phyloP scores from a whole-genome alignment of 306 rosid genomes.

The Pterocarpus macrocarpus region DNA sequence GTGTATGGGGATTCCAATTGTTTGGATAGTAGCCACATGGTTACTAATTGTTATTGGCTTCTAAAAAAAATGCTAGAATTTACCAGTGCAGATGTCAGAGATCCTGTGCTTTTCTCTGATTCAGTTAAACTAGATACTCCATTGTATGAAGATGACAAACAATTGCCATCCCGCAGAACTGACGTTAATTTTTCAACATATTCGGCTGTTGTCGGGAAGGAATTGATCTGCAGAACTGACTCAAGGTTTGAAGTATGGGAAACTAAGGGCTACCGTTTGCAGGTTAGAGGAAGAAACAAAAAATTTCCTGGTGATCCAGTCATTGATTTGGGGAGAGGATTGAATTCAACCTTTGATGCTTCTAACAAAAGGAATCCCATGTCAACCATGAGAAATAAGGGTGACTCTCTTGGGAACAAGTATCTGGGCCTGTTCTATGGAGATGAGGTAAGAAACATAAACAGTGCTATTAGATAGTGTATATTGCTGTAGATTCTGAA shows the following conservation, averaged over 20 bases:
- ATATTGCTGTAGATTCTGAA: no score
- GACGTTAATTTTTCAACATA: slow-evolving; percentile 88
- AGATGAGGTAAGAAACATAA: slow-evolving; percentile 78
- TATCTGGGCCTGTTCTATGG: slow-evolving; percentile 78
- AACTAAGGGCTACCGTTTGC: slow-evolving; percentile 81
- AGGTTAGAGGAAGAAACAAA: slow-evolving; percentile 86
- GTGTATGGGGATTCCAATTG: slow-evolving; percentile 99
- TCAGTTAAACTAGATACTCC: slow-evolving; percentile 66
- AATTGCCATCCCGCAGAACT: slow-evolving; percentile 89
- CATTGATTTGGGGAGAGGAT: slow-evolving; percentile 72
- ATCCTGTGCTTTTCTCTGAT: slow-evolving; percentile 82
- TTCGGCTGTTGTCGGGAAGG: slow-evolving; percentile 83
- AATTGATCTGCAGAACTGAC: slow-evolving; percentile 78
- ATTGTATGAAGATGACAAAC: slow-evolving; percentile 71
- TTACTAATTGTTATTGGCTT: slow-evolving; percentile 89
- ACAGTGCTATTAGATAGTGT: neutral
- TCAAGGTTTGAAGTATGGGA: slow-evolving; percentile 91
- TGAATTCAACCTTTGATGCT: slow-evolving; percentile 60
- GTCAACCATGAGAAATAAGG: slow-evolving; percentile 45
- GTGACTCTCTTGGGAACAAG: slow-evolving; percentile 63
- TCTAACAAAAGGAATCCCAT: slow-evolving; percentile 46
- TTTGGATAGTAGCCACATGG: slow-evolving; percentile 98
- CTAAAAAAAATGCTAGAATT: slow-evolving; percentile 83
- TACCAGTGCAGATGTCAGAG: slow-evolving; percentile 71
- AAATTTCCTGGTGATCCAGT: slow-evolving; percentile 82